phyloP scores from a whole-genome alignment of 768 basidiomycete genomes.

The Podaxis carcinomalis region DNA sequence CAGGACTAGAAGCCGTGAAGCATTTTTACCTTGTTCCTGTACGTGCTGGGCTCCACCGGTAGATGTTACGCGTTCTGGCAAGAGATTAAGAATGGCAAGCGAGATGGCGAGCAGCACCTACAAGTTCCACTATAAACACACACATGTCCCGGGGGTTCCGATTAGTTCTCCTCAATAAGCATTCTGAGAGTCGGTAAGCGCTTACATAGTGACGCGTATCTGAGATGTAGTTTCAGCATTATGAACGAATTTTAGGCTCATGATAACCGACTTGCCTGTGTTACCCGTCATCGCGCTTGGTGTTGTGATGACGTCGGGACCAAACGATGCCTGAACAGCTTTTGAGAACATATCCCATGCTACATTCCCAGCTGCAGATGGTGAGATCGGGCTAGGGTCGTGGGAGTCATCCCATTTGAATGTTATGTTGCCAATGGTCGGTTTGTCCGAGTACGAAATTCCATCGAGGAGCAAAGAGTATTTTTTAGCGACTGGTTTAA shows the following conservation, averaged over 20 bases:
- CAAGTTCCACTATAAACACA: conserved; percentile 21
- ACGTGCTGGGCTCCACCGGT: conserved; percentile 26
- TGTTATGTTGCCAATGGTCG: conserved; percentile 24
- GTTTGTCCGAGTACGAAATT: conserved; percentile 14
- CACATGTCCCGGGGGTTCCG: neutral
- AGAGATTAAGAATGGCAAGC: neutral
- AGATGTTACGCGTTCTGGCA: conserved; percentile 23
- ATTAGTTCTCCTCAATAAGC: neutral
- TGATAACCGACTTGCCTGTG: conserved; percentile 18
- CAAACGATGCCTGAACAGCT: conserved; percentile 25
- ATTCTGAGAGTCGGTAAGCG: neutral
- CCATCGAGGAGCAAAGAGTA: conserved; percentile 22
- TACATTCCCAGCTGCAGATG: conserved; percentile 16
- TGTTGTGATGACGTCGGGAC: conserved; percentile 20
- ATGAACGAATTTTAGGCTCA: neutral
- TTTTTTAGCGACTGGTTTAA: conserved; percentile 22
- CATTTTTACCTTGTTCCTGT: conserved; percentile 20
- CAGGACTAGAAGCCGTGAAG: neutral
- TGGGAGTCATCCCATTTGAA: conserved; percentile 16
- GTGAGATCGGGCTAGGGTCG: conserved; percentile 24
- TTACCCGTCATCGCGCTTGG: conserved; percentile 29
- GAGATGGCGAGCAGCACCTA: conserved; percentile 5
- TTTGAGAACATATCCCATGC: conserved; percentile 23
- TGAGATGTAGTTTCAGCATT: conserved; percentile 3
- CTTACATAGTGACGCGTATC: conserved; percentile 28